phyloP scores from a whole-genome alignment of 2,329 filamentous ascomycete species.

The Claviceps pazoutovae region DNA sequence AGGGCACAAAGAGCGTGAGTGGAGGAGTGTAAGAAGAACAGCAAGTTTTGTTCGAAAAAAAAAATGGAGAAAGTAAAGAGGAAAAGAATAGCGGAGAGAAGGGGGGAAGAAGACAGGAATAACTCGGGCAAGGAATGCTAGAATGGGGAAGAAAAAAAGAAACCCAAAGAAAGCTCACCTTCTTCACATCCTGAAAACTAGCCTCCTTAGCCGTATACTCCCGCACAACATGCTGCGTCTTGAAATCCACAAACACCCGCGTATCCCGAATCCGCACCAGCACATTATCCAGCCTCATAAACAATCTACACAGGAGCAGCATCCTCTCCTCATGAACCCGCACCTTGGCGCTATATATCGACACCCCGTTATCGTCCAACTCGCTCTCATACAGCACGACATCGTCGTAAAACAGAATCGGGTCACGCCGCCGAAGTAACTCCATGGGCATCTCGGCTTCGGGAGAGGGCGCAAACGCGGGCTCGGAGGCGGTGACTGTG shows the following conservation, averaged over 20 bases:
- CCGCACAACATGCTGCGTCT: conserved; percentile 60
- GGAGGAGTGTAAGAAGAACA: too few relatives aligned
- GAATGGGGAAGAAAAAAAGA: conserved; percentile 3
- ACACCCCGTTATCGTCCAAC: conserved; percentile 92
- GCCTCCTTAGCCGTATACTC: conserved; percentile 88
- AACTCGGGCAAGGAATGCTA: too few relatives aligned
- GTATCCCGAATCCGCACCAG: conserved; percentile 80
- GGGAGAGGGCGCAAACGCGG: conserved; percentile 12
- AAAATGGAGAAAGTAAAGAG: neutral
- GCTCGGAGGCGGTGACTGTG: conserved; percentile 24
- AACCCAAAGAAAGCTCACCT: conserved; percentile 31
- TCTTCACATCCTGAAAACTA: conserved; percentile 60
- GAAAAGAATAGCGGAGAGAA: neutral
- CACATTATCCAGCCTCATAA: conserved; percentile 87
- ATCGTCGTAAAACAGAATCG: conserved; percentile 93
- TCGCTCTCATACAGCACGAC: conserved; percentile 95
- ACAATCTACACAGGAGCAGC: conserved; percentile 72
- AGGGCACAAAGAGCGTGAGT: neutral
- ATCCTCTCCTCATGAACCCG: conserved; percentile 84
- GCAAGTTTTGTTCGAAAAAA: too few relatives aligned
- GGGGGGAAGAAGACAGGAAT: neutral
- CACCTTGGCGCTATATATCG: conserved; percentile 78
- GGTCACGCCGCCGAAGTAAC: conserved; percentile 75
- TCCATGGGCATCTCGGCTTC: conserved; percentile 60
- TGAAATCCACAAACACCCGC: conserved; percentile 82